Percentiles rank a stretch among this genome's conserved stretches.
These are phyloP conservation scores for Acanthamoeba culbertsoni DNA, from an alignment of 208 protist genomes.

Conservation along the genomic window DNA sequence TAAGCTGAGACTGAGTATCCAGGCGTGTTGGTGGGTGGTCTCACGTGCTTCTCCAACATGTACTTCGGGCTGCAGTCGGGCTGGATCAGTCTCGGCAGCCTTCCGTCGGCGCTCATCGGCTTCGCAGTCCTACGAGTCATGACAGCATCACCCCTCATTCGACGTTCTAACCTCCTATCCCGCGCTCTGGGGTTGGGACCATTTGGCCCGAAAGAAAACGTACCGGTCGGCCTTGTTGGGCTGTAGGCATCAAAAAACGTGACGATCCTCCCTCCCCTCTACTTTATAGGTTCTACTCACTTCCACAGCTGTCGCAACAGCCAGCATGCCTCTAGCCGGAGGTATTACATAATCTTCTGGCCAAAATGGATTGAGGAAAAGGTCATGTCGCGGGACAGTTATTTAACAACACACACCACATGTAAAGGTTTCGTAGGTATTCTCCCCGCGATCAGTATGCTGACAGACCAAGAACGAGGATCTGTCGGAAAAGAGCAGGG, in stretches of 20 bases:
- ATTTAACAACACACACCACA: not conserved
- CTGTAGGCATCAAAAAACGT: not conserved
- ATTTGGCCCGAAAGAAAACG: constrained; percentile 45
- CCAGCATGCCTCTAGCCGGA: constrained; percentile 77
- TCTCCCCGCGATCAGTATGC: constrained; percentile 65
- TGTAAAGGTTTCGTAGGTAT: constrained; percentile 72
- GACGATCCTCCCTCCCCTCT: not conserved
- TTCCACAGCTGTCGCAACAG: constrained; percentile 73
- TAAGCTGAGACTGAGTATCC: not conserved
- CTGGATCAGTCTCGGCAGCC: constrained; percentile 75
- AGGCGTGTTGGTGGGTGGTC: constrained; percentile 17
- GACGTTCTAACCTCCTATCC: not conserved
- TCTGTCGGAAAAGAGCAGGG: not conserved
- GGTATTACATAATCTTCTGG: too few species aligned
- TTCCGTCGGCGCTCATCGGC: constrained; percentile 74
- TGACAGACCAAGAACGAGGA: constrained; percentile 2
- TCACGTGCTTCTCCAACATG: constrained; percentile 80
- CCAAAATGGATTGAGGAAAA: too few species aligned
- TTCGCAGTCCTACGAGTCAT: constrained; percentile 71
- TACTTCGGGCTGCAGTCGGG: constrained; percentile 78
- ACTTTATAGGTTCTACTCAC: constrained; percentile 70
- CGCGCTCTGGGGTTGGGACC: not conserved
- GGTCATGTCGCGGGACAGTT: too few species aligned
- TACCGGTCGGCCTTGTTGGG: not conserved
- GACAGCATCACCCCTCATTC: not conserved